Evolutionary conservation across 768 basidiomycete species (phyloP), one percentile per base, ranked within the genome.

Genomic region (Pisolithus marmoratus): DNA sequence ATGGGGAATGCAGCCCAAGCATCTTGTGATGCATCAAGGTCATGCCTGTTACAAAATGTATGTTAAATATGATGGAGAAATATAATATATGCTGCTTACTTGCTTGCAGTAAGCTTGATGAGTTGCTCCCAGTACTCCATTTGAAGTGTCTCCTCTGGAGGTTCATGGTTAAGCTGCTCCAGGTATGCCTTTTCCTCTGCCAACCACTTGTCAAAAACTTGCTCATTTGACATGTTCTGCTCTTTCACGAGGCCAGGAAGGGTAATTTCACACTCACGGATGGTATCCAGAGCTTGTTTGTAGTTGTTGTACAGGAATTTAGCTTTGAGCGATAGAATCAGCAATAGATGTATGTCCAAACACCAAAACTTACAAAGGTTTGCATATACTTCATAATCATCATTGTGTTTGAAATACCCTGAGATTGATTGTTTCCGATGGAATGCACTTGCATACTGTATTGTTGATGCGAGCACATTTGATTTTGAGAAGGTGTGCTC

Each of bases 291-390:
- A 3, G 62, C 66, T 29, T 67, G 63, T 34, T 55, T 43, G 19
- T 67, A 69, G 54, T 68, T 64, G 29, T 63, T 55, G 27, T 46
- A 37, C 14, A 46, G 22, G 41, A 63, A 60, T 37, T 36, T 50
- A 9, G 43, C 49, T 54, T 20, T 27, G 24, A 20, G 11, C 8
- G 8, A 29, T 29, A 29, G 29, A 29, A 29, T 29, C 29, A 29
- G 29, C 3, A 29, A 29, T 29, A 29, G 29, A 9, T 11, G 3
- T 29, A 29, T 3, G 15, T 38, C 38, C 38, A 38, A 38, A 20
- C 17, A 26, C 29, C 11, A 43, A 23, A 4, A 43, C 22, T 19
- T 23, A 47, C 45, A 38, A 19, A 53, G 37, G 29, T 53, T 47
- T 3, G 14, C 20, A 15, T 53, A 53, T 6, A 48, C 34, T 17